phyloP scores from a whole-genome alignment of 2,329 filamentous ascomycete genomes.

The Cercospora sojina region DNA sequence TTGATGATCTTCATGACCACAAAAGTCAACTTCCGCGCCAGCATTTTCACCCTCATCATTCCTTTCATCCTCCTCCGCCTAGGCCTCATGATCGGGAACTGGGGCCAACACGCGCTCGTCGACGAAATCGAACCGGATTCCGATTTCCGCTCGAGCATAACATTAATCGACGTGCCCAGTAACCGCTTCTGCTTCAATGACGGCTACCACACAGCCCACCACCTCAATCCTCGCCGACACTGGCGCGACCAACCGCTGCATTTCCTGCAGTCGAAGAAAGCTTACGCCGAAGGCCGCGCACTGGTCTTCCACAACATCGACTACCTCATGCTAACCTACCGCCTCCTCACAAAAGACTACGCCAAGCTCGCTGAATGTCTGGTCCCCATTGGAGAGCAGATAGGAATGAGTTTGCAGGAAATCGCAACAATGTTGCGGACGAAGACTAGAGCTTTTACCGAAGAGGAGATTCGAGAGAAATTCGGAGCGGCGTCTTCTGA shows the following conservation, averaged over 20 bases:
- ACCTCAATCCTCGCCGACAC: constrained; percentile 73
- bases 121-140: constrained; percentile 72
- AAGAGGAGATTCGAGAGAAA: constrained; percentile 62
- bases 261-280: constrained; percentile 67
- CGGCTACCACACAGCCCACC: constrained; percentile 78
- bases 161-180: constrained; percentile 73
- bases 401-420: constrained; percentile 63
- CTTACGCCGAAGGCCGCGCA: constrained; percentile 65
- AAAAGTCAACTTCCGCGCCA: constrained; percentile 54
- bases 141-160: constrained; percentile 76
- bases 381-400: constrained; percentile 72
- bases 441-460: constrained; percentile 65
- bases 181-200: constrained; percentile 83
- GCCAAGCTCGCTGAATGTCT: constrained; percentile 65
- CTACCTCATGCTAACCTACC: constrained; percentile 72
- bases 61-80: constrained; percentile 66
- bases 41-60: constrained; percentile 64
- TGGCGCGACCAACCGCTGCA: constrained; percentile 77
- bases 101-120: constrained; percentile 80
- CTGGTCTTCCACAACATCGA: constrained; percentile 80
- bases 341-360: constrained; percentile 70
- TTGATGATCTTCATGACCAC: constrained; percentile 54
- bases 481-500: constrained; percentile 40
- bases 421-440: constrained; percentile 61
- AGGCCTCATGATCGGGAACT: constrained; percentile 78